phyloP scores from a whole-genome alignment of 176 grass and related monocot genomes.

The Hordeum marinum region DNA sequence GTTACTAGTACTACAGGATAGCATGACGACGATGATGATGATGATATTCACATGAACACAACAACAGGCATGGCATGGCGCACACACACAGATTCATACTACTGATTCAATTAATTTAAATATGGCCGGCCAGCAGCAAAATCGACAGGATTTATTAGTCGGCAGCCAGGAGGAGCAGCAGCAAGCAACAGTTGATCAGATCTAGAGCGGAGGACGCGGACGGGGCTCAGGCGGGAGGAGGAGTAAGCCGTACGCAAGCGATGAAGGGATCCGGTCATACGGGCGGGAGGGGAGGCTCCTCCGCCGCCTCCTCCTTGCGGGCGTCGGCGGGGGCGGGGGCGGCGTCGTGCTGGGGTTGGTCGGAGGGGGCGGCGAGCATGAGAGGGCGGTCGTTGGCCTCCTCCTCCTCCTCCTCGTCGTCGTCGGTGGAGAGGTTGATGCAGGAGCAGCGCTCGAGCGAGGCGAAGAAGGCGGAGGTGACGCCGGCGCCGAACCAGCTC shows the following conservation, averaged over 20 bases:
- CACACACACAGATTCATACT: too few relatives aligned
- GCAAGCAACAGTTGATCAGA: neutral
- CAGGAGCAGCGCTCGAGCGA: slow-evolving; percentile 91
- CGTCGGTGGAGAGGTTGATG: slow-evolving; percentile 73
- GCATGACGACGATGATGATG: too few relatives aligned
- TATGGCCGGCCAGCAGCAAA: too few relatives aligned
- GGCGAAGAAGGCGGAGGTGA: slow-evolving; percentile 79
- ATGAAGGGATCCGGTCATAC: slow-evolving; percentile 11
- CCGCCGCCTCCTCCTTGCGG: neutral
- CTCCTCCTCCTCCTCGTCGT: slow-evolving; percentile 30
- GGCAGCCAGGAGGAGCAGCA: too few relatives aligned
- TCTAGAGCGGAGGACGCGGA: neutral
- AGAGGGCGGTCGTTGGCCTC: slow-evolving; percentile 58
- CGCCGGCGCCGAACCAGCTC: slow-evolving; percentile 48
- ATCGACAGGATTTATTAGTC: too few relatives aligned
- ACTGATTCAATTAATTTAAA: too few relatives aligned
- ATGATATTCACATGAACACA: too few relatives aligned
- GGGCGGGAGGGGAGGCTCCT: slow-evolving; percentile 31
- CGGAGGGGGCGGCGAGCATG: slow-evolving; percentile 21
- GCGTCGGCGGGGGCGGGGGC: neutral
- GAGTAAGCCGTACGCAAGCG: neutral
- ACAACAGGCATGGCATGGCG: too few relatives aligned
- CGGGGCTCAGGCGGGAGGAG: neutral
- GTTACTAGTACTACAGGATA: too few relatives aligned
- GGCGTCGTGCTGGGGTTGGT: neutral